A percentile compares a stretch with the other conserved stretches of the same genome.
phyloP scores from a whole-genome alignment of 108 stramenopile species.

The Nitzschia palea region DNA sequence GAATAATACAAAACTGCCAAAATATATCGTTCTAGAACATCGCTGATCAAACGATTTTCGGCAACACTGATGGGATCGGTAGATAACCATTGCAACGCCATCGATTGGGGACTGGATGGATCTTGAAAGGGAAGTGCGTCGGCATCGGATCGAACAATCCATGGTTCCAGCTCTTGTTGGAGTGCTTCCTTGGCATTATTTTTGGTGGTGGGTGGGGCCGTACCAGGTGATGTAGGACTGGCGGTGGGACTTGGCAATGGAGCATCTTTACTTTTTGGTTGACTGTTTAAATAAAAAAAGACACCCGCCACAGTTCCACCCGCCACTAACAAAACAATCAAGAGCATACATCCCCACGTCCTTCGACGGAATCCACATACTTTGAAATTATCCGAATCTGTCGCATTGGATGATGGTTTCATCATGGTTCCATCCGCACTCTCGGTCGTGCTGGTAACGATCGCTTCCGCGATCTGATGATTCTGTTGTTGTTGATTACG shows the following conservation, averaged over 20 bases:
- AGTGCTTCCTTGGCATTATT: not conserved
- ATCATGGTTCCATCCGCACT: not conserved
- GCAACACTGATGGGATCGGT: not conserved
- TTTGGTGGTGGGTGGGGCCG: not conserved
- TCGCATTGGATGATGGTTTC: not conserved
- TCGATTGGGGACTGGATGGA: not conserved
- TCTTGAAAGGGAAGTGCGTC: not conserved
- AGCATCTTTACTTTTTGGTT: not conserved
- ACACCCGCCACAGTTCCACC: not conserved
- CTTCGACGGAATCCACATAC: slow-evolving; percentile 9
- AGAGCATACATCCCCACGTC: slow-evolving; percentile 1
- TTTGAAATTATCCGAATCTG: slow-evolving; percentile 4
- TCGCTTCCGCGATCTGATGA: slow-evolving; percentile 1
- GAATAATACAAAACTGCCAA: slow-evolving; percentile 12
- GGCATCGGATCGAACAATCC: too few species aligned
- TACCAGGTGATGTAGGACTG: not conserved
- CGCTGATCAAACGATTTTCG: not conserved
- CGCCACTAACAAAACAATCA: not conserved
- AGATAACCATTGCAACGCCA: not conserved
- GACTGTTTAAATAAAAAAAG: not conserved
- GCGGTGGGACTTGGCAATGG: not conserved
- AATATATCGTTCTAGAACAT: not conserved
- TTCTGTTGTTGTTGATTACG: not conserved
- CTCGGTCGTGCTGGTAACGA: not conserved
- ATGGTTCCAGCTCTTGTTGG: not conserved